Evolutionary conservation across 1,284 basidiomycete species (phyloP).

Genomic region (Cystobasidiaceae sp.): DNA sequence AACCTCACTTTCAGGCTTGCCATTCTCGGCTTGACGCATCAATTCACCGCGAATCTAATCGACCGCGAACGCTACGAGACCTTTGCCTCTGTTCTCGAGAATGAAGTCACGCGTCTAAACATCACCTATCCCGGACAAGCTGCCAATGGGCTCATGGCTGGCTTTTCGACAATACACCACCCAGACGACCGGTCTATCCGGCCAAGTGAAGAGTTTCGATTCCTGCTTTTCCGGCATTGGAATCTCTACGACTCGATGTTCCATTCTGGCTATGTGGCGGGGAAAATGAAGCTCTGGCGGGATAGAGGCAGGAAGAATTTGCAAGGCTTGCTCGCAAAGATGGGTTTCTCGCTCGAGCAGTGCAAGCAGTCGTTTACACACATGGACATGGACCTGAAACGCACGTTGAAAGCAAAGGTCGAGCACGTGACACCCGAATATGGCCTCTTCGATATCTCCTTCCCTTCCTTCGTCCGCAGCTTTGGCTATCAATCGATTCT

Average conservation of each 20-base stretch:
- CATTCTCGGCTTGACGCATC: constrained; percentile 86
- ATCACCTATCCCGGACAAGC: constrained; percentile 46
- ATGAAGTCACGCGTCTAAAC: constrained; percentile 81
- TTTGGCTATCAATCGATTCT: constrained; percentile 82
- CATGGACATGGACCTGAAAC: constrained; percentile 93
- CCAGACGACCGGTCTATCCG: constrained; percentile 74
- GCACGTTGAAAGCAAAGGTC: constrained; percentile 71
- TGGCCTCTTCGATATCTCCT: constrained; percentile 88
- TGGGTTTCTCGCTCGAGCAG: constrained; percentile 93
- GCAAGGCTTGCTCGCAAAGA: constrained; percentile 91
- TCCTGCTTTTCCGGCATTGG: constrained; percentile 96
- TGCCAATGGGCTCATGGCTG: constrained; percentile 46
- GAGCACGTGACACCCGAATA: constrained; percentile 92
- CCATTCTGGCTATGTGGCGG: constrained; percentile 92
- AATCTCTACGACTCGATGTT: constrained; percentile 96
- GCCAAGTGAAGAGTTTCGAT: constrained; percentile 77
- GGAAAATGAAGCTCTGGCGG: constrained; percentile 92
- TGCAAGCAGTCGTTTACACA: constrained; percentile 89
- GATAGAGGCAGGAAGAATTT: constrained; percentile 83
- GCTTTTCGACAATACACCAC: constrained; percentile 8
- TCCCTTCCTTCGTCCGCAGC: constrained; percentile 85
- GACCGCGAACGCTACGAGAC: constrained; percentile 79
- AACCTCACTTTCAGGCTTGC: constrained; percentile 61
- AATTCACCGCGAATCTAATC: constrained; percentile 82
- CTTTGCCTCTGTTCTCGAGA: constrained; percentile 68